These are phyloP conservation scores for Erodium trifolium DNA, from an alignment of 441 rosid species.

Conservation along the genomic window DNA sequence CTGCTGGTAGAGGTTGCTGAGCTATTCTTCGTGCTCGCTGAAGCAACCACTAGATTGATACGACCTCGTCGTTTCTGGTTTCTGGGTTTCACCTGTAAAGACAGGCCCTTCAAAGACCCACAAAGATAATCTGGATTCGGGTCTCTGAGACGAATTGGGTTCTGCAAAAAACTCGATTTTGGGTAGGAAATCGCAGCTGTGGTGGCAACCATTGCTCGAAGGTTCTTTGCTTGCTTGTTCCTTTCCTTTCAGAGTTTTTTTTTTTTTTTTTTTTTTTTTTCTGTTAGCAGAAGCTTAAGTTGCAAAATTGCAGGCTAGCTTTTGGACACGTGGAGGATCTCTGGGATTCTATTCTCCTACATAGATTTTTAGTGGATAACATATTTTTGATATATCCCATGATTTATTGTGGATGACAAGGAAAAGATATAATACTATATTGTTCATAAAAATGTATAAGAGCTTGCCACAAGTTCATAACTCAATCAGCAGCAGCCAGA, in stretches of 20 bases:
- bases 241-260: background rate
- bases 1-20: slow-evolving; percentile 17
- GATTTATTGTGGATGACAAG: background rate
- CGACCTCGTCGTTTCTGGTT: slow-evolving; percentile 25
- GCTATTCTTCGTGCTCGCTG: slow-evolving; percentile 26
- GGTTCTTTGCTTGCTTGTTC: background rate
- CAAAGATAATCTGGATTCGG: no score
- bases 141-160: background rate
- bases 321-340: slow-evolving; percentile 1
- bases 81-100: slow-evolving; percentile 36
- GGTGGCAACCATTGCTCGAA: slow-evolving; percentile 40
- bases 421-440: no score
- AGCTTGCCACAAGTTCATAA: no score
- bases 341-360: background rate
- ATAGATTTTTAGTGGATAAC: background rate
- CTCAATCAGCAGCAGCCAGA: no score
- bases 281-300: background rate
- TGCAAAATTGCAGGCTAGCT: background rate
- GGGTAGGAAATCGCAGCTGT: slow-evolving; percentile 40
- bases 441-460: no score
- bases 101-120: slow-evolving; percentile 22
- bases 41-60: slow-evolving; percentile 39
- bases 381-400: background rate
- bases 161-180: slow-evolving; percentile 36
- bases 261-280: no score